Base-by-base conservation (phyloP, 768 basidiomycete species). In the Lactifluus piperatus region DNA sequence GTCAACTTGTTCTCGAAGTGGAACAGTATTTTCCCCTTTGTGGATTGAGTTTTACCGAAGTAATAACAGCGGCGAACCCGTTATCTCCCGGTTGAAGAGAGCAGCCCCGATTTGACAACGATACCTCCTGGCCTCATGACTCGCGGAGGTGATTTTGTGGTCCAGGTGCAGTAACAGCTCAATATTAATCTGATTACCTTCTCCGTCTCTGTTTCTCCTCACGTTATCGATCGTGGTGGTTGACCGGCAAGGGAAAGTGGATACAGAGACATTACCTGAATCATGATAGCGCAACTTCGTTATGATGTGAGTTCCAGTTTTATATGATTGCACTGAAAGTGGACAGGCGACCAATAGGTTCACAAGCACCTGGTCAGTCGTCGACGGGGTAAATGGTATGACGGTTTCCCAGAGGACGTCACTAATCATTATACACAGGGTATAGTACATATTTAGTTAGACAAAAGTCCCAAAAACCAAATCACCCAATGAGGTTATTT, bases 361-460 rank as follows among this genome's bases (percentile, higher is more conserved):
- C 18, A 18, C 11, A 2, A 48, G 30, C 13, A 20, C n/a, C 26
- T 16, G 48, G 6, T 32, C 11, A 18, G 27, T 26, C 18, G 24
- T 30, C 7, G 11, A 44, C 29, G 9, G 34, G 7, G 30, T 37
- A 37, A 43, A 22, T 3, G 22, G 20, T 6, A 29, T 30, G 0
- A 37, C 27, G n/a, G 39, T 20, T 49, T 59, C 53, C 47, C 51
- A 5, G 52, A 30, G 30, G 6, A 30, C 48, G 30, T 10, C 39
- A 49, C 14, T 49, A 27, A 54, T 43, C 34, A 59, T 54, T 59
- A n/a, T n/a, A 59, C 47, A 54, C 14, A 34, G 26, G 26, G 24
- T 51, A 45, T 34, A 27, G 55, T 55, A 60, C 58, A 55, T 29
- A 27, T 34, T n/a, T 14, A 49, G 43, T 44, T 16, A 10, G 53